phyloP scores from a whole-genome alignment of 345 rosid genomes.

The Bruguiera sexangula region DNA sequence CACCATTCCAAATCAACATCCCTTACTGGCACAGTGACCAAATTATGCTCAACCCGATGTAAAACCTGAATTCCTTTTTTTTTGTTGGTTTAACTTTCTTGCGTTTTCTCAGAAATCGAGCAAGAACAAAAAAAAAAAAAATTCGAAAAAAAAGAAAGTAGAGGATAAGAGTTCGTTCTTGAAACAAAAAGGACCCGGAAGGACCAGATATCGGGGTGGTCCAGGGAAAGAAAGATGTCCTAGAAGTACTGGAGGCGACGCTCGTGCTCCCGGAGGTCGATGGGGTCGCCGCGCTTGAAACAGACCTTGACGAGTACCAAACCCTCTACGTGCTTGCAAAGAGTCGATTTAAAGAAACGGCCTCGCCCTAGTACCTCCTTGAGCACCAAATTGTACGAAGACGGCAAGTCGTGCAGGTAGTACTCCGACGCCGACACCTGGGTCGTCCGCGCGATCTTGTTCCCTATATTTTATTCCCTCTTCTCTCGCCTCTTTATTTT shows the following conservation, averaged over 20 bases:
- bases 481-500: too few species aligned
- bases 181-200: conserved; percentile 57
- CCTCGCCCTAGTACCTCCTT: conserved; percentile 87
- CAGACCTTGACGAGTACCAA: conserved; percentile 93
- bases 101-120: not conserved
- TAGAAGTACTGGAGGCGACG: conserved; percentile 67
- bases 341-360: conserved; percentile 84
- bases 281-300: conserved; percentile 95
- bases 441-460: conserved; percentile 94
- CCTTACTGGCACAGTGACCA: too few species aligned
- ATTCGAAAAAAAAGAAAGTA: not conserved
- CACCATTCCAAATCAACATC: too few species aligned
- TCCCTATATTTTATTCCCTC: conserved; percentile 48
- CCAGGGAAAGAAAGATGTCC: conserved; percentile 62
- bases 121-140: not conserved
- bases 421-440: conserved; percentile 97
- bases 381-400: conserved; percentile 81
- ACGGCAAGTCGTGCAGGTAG: conserved; percentile 95
- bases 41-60: too few species aligned
- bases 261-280: conserved; percentile 88
- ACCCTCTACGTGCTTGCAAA: conserved; percentile 96
- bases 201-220: conserved; percentile 88
- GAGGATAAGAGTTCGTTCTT: too few species aligned
- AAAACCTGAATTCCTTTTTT: too few species aligned
- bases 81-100: too few species aligned